phyloP scores from a whole-genome alignment of 2,329 filamentous ascomycete genomes.

The Cadophora sp. region DNA sequence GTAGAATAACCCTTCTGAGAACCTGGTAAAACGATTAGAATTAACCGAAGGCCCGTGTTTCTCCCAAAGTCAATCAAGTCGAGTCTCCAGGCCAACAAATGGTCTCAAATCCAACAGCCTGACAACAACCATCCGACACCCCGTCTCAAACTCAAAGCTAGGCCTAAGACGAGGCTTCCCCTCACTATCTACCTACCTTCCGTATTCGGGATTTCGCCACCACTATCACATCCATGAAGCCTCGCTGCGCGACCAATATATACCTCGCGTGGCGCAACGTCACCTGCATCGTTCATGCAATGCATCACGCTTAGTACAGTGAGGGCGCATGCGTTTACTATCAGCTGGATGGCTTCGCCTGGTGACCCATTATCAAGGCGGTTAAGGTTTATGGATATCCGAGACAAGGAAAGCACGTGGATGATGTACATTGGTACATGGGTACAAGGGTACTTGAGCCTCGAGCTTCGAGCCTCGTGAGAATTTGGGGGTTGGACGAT shows the following conservation, averaged over 20 bases:
- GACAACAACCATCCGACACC: background rate
- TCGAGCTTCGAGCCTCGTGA: background rate
- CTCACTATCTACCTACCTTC: background rate
- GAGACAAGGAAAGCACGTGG: background rate
- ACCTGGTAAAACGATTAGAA: background rate
- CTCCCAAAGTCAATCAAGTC: background rate
- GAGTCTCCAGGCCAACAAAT: background rate
- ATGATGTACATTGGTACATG: background rate
- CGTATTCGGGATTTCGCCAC: background rate
- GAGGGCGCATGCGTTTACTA: background rate
- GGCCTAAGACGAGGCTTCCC: background rate
- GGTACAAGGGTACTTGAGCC: background rate
- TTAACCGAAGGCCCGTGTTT: background rate
- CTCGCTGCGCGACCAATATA: background rate
- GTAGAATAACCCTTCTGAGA: background rate
- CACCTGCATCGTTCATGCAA: slow-evolving; percentile 6
- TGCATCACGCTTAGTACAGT: slow-evolving; percentile 1
- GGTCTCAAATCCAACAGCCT: background rate
- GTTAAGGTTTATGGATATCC: background rate
- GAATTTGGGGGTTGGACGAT: background rate
- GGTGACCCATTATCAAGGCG: background rate
- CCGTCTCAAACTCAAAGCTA: background rate
- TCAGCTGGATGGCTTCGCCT: slow-evolving; percentile 15
- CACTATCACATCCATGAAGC: background rate
- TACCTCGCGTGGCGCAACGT: slow-evolving; percentile 14